These are phyloP conservation scores for Quillaja saponaria DNA, from an alignment of 306 rosid genomes.

Conservation along the genomic window DNA sequence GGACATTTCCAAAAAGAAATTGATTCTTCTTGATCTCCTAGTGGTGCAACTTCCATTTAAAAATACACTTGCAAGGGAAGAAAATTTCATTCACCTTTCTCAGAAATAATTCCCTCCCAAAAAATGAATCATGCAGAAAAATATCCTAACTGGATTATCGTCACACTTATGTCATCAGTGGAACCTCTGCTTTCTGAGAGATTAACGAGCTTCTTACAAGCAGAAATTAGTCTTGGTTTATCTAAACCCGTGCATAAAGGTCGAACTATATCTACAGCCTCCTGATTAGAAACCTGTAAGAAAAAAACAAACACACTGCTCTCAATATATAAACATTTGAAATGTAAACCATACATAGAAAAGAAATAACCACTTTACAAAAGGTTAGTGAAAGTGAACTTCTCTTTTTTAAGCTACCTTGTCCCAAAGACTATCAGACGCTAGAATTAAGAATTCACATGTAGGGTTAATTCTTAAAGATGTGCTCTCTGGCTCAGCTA, in stretches of 20 bases:
- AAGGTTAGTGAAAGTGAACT: not conserved
- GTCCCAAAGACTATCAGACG: conserved; percentile 64
- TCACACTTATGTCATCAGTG: conserved; percentile 41
- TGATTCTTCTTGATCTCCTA: no score
- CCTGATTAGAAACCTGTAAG: conserved; percentile 47
- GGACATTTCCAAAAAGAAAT: no score
- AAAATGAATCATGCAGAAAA: conserved; percentile 14
- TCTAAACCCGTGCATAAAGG: conserved; percentile 35
- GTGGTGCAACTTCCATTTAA: no score
- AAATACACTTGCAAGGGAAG: no score
- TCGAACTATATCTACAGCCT: conserved; percentile 48
- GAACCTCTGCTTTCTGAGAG: conserved; percentile 39
- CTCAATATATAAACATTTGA: no score
- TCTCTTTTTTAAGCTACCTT: conserved; percentile 36
- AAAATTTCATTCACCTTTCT: no score
- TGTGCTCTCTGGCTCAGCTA: conserved; percentile 54
- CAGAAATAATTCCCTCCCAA: no score
- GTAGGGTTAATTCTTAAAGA: conserved; percentile 31
- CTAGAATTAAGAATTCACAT: conserved; percentile 53
- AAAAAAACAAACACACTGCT: no score
- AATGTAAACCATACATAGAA: no score
- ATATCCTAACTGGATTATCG: conserved; percentile 44
- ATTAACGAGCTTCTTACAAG: conserved; percentile 48
- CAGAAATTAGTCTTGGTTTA: conserved; percentile 35
- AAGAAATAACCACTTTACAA: no score